Evolutionary conservation across 805 yeast genomes (phyloP), one percentile per base, ranked within the genome.

Genomic region (Pichia membranifaciens): DNA sequence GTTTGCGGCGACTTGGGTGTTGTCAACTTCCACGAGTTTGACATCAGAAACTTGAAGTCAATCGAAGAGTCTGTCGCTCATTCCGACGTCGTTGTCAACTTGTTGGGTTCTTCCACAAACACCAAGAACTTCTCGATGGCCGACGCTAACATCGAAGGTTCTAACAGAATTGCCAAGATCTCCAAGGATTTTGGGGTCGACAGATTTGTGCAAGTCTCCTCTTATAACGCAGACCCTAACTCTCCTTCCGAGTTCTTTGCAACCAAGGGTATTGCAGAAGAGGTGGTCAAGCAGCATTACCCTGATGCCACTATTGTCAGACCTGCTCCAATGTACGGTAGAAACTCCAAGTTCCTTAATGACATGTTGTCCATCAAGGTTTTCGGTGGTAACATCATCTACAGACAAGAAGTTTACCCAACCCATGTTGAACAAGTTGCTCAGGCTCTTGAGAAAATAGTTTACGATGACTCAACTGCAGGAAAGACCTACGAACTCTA

Each of bases 1-100:
- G 86, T 84, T 47, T 74, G 82, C 41, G 96, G 96, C 40, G 96
- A 87, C 65, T 76, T 87, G 54, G 96, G 96, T 29, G 95, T 87
- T 38, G 88, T 87, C 28, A 84, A 84, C 68, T 82, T 81, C 64
- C 79, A 85, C 53, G 96, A 87, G 66, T 79, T 85, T 58, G 96
- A 87, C 64, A 70, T 87, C 53, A 75, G 96, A 66, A 87, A 87
- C 70, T 55, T 84, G 58, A 70, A 81, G 59, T 79, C 88, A 13
- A 81, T 87, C 53, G 85, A 84, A 62, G 86, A 84, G 54, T 71
- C 87, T 10, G 87, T 87, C 38, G 81, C 82, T 55, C 81, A 84
- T 66, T 81, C 91, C 3, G 96, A 87, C 61, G 84, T 87, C 48
- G 95, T 87, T 8, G 82, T 73, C 70, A 87, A 87, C 69, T 72